Percentiles rank a stretch among this genome's conserved stretches.
Evolutionary conservation across 345 rosid species (phyloP).

Genomic region (Noccaea caerulescens): DNA sequence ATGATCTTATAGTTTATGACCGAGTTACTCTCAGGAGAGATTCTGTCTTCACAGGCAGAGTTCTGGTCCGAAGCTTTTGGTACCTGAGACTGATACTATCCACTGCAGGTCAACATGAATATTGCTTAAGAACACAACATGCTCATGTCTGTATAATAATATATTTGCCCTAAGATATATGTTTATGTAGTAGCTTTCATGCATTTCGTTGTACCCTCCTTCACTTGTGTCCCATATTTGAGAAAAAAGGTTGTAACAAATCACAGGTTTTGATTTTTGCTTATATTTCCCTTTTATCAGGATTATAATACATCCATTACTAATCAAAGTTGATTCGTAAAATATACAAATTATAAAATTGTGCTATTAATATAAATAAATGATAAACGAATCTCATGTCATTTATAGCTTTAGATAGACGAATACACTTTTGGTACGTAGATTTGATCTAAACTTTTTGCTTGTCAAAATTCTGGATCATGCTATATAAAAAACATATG

Average conservation of each 20-base stretch:
- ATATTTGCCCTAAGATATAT: slow-evolving; percentile 4
- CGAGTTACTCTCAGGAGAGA: slow-evolving; percentile 17
- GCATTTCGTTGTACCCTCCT: slow-evolving; percentile 8
- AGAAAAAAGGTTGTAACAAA: slow-evolving; percentile 5
- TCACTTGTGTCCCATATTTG: slow-evolving; percentile 7
- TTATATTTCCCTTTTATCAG: not conserved
- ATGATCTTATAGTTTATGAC: slow-evolving; percentile 31
- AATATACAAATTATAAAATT: too few relatives aligned
- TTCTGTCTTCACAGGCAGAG: slow-evolving; percentile 23
- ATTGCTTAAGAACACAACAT: slow-evolving; percentile 34
- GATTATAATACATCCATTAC: too few relatives aligned
- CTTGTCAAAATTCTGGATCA: too few relatives aligned
- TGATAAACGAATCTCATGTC: too few relatives aligned
- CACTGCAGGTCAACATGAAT: slow-evolving; percentile 27
- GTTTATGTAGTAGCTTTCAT: slow-evolving; percentile 10
- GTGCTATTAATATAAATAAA: too few relatives aligned
- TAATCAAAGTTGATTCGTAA: too few relatives aligned
- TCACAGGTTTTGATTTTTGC: not conserved
- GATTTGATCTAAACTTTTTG: too few relatives aligned
- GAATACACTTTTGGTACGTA: too few relatives aligned
- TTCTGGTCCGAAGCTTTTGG: slow-evolving; percentile 31
- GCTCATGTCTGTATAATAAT: slow-evolving; percentile 26
- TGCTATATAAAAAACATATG: too few relatives aligned
- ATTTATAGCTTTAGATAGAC: too few relatives aligned
- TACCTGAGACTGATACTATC: slow-evolving; percentile 30